Base-by-base conservation (phyloP, 257 asterid genomes). In the Primulina tabacum region DNA sequence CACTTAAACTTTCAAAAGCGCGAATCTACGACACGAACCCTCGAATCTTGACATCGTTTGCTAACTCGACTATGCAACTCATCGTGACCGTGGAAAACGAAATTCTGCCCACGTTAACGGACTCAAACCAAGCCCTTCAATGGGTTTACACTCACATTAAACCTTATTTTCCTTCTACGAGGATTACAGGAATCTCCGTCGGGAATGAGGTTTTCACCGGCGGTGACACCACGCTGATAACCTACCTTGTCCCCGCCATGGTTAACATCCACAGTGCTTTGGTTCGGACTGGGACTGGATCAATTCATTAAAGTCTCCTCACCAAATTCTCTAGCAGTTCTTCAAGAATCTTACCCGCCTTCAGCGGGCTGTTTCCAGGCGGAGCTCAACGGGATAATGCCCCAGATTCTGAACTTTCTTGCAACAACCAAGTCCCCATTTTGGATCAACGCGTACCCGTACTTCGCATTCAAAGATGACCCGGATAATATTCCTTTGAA, bases 21-120 rank as follows among this genome's bases (percentile, higher is more conserved):
- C 76, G 96, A 75, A 90, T 93, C 69, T 93, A 90, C 77, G 98
- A 93, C 75, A 89, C 98, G 0, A 86, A 93, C 52, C 95, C 95
- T 6, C 82, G 80, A 65, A 70, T 90, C 14, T 70, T 93, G 20
- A 47, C 85, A 1, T 78, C 97, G 50, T 93, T 90, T 52, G 96
- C 94, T 16, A 80, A 87, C 77, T 83, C 98, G 18, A 76, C 69
- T 70, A 52, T 90, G 10, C 95, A 89, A 24, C 79, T 93, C 1
- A 78, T 89, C n/a, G 95, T 93, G 2, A 90, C 94, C 2, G 89
- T 90, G 0, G 96, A 86, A 61, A 93, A 93, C 77, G 80, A 76
- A 0, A 74, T 84, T 77, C 73, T 93, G 0, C 62, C 88, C 20
- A 76, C 88, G 0, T 58, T 93, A 10, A 72, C 47, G 72, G 92